Base-by-base conservation (phyloP, 2,329 filamentous ascomycete species). In the Bipolaris bicolor region DNA sequence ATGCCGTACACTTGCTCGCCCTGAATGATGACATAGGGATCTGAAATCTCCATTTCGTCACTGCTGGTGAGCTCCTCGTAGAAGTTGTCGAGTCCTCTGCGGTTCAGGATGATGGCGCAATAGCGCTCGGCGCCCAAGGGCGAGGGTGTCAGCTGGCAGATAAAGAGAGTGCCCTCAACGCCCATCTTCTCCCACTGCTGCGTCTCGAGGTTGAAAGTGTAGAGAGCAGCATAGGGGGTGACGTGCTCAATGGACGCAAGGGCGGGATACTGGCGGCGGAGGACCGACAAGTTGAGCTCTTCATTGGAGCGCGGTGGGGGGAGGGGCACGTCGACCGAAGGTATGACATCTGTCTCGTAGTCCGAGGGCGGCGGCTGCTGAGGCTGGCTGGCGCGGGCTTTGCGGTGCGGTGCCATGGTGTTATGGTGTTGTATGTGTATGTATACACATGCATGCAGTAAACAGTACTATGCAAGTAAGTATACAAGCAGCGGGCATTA, bases 121-220 rank as follows among this genome's bases (percentile, higher is more conserved):
- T 78, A 82, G 22, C 79, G 74, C 44, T 78, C 71, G 13, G 65
- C 61, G 45, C 69, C 72, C 9, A 63, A 57, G 52, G 85, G 57
- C 3, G 65, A 68, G 6, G 72, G 69, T 2, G 65, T 64, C 15
- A 88, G 78, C 62, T 90, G 84, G 80, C 91, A 96, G 51, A 98
- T 86, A 75, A 98, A 99, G 63, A 98, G 81, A 11, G 91, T 90
- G 37, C 95, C 95, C 77, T 97, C 93, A 10, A 93, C 84, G 54
- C 88, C 90, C 44, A 85, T 86, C 80, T 96, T 96, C 73, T 95
- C 90, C 95, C 95, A 98, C 58, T 82, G 79, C 50, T 84, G 80
- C 2, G 86, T 83, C 4, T 82, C 77, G 45, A 86, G 82, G 60
- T 83, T 86, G 79, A 96, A 95, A 46, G 84, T 85, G 81, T 97